phyloP scores from a whole-genome alignment of 179 eudicot genomes.

The Beta lomatogona region DNA sequence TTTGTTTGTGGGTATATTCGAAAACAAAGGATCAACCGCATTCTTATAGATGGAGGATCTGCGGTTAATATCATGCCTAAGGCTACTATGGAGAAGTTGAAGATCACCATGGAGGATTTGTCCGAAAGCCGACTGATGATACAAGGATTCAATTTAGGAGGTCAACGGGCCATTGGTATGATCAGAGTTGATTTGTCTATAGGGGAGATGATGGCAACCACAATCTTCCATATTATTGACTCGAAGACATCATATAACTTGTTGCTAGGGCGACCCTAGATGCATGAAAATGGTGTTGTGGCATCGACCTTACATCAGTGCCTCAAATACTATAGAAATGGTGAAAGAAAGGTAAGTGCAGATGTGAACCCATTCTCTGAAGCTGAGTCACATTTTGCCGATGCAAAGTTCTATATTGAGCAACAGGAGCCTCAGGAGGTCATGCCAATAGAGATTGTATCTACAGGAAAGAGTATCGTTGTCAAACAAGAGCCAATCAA shows the following conservation, averaged over 20 bases:
- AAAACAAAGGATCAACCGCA: not conserved
- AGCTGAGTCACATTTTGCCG: not conserved
- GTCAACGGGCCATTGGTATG: conserved; percentile 4
- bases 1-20: not conserved
- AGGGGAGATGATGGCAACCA: not conserved
- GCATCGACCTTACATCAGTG: not conserved
- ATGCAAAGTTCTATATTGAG: not conserved
- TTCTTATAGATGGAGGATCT: not conserved
- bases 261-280: conserved; percentile 10
- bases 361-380: not conserved
- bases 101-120: not conserved
- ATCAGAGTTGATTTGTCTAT: not conserved
- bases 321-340: conserved; percentile 1
- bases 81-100: not conserved
- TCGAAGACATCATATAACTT: conserved; percentile 6
- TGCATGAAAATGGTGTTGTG: conserved; percentile 7
- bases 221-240: conserved; percentile 8
- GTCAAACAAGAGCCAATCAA: too few relatives aligned
- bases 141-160: conserved; percentile 7
- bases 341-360: not conserved
- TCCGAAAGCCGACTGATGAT: not conserved
- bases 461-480: not conserved
- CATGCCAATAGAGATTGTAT: not conserved
- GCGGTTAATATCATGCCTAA: conserved; percentile 11
- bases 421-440: not conserved